phyloP scores from a whole-genome alignment of 169 alveolate genomes.

The Toxoplasma gondii region DNA sequence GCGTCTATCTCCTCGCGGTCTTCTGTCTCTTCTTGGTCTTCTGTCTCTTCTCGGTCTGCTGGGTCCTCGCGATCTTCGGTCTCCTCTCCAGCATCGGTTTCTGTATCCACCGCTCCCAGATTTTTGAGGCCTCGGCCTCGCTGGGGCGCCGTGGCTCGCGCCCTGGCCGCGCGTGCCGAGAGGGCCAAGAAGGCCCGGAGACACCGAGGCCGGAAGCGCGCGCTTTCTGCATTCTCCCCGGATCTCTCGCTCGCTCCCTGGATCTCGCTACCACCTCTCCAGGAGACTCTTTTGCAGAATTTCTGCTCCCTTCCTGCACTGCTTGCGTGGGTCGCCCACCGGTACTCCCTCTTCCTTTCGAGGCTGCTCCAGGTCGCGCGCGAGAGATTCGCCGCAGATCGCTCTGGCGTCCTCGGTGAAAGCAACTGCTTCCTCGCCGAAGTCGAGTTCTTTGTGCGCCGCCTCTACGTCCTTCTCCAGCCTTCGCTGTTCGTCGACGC shows the following conservation, averaged over 20 bases:
- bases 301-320: not conserved
- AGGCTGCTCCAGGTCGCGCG: slow-evolving; percentile 12
- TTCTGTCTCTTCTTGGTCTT: not conserved
- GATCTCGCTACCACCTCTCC: not conserved
- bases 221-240: not conserved
- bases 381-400: not conserved
- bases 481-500: slow-evolving; percentile 40
- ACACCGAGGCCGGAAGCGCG: not conserved
- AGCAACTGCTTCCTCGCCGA: not conserved
- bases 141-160: not conserved
- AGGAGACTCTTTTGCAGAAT: not conserved
- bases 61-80: not conserved
- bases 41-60: not conserved
- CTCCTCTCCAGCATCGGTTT: not conserved
- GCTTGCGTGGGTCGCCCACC: slow-evolving; percentile 26
- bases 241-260: not conserved
- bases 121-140: not conserved
- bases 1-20: not conserved
- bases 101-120: not conserved
- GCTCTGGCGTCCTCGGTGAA: not conserved
- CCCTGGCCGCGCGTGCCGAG: not conserved
- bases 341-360: slow-evolving; percentile 35
- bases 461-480: slow-evolving; percentile 37
- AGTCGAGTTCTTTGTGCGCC: slow-evolving; percentile 6
- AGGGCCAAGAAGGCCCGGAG: not conserved